A percentile compares a stretch with the other conserved stretches of the same genome.
These are phyloP conservation scores for Gonium pectorale DNA, from an alignment of 139 green algal species.

Conservation along the genomic window DNA sequence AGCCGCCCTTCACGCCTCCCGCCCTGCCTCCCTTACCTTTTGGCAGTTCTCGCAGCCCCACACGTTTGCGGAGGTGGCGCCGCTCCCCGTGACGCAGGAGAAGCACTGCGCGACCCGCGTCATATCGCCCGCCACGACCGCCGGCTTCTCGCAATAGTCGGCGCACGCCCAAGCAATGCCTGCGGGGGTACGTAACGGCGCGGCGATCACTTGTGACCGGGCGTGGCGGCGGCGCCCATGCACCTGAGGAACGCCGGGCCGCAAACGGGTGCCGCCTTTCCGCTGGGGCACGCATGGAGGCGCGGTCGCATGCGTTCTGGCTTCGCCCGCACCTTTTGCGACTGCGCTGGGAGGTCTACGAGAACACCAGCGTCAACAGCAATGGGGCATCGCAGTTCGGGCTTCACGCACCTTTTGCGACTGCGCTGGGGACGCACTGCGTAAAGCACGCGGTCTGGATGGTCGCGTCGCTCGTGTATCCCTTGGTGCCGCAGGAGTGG, in stretches of 20 bases:
- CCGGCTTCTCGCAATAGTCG: background rate
- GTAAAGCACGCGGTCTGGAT: background rate
- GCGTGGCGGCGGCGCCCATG: background rate
- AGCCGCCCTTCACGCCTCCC: no score
- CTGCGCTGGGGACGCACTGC: background rate
- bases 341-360: background rate
- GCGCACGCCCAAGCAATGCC: background rate
- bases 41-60: background rate
- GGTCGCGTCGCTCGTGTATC: background rate
- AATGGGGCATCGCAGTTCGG: background rate
- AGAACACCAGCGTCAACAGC: background rate
- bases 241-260: background rate
- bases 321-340: background rate
- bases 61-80: no score
- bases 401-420: background rate
- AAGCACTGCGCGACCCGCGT: background rate
- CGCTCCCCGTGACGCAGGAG: background rate
- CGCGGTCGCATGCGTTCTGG: background rate
- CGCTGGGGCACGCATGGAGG: background rate
- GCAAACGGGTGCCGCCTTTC: background rate
- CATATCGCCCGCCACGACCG: background rate
- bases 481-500: background rate
- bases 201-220: background rate
- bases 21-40: no score
- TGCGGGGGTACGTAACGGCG: background rate